Base-by-base conservation (phyloP, 352 stramenopile genomes). In the Elongisporangium prolatum region DNA sequence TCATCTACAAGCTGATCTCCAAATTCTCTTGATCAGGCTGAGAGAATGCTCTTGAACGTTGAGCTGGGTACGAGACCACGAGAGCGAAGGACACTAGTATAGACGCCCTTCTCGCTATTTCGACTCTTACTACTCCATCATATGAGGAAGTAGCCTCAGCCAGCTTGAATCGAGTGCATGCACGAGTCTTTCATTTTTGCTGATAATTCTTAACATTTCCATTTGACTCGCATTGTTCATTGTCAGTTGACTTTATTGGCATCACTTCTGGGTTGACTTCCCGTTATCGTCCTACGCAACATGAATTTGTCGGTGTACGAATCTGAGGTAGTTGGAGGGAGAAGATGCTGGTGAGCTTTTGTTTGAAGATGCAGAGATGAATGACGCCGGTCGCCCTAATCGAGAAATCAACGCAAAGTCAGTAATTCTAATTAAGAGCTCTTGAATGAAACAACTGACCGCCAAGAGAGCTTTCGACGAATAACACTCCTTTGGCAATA, bases 1-100 rank as follows among this genome's bases (percentile, higher is more conserved):
- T 93, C 67, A 75, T 91, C 66, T 89, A 74, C 72, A 72, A 69
- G 53, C 60, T 83, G 59, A 84, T 91, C 63, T 68, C 65, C 62
- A 90, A 85, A 56, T 81, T 91, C 68, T 55, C 71, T 48, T 83
- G 65, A 60, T 44, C n/a, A 17, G 54, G 48, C 28, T 60, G 50
- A 8, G 24, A 7, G 24, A 34, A 34, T 34, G 24, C 24, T 34
- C 24, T 34, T 34, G 4, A 8, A 7, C 24, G 24, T 34, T 7
- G 3, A 7, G 3, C 24, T 34, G 24, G n/a, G n/a, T n/a, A n/a
- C n/a, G n/a, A n/a, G n/a, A n/a, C 7, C 24, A 34, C 3, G 24
- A 34, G 7, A 34, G 7, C 24, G 24, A 34, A 34, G 24, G 24
- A 7, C 24, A 34, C 24, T 7, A 34, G 4, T 34, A 34, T 34